Percentiles rank a stretch among this genome's conserved stretches.
Conservation (phyloP, 495 filamentous ascomycete genomes). For the Podospora comata region DNA sequence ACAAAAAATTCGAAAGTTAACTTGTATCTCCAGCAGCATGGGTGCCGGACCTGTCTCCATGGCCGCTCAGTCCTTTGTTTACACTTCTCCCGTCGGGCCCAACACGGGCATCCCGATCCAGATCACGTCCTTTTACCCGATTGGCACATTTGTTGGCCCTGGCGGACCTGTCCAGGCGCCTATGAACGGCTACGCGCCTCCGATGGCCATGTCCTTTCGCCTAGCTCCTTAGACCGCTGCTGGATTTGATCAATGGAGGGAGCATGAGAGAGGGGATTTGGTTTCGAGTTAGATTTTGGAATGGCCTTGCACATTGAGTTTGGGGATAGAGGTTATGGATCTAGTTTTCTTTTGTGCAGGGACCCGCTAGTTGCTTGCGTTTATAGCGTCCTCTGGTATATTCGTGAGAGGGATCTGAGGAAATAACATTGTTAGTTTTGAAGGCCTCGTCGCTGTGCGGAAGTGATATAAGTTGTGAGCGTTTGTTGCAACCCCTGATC, state of each 20-base stretch:
- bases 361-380: background rate
- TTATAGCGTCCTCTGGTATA: background rate
- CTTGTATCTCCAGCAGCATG: background rate
- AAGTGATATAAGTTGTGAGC: background rate
- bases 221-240: background rate
- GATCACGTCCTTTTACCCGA: background rate
- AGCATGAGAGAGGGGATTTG: background rate
- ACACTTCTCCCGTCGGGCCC: background rate
- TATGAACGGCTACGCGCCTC: background rate
- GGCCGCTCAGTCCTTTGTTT: background rate
- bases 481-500: background rate
- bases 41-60: background rate
- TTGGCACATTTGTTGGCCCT: background rate
- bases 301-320: background rate
- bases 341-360: background rate
- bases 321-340: background rate
- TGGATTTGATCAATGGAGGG: background rate
- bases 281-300: background rate
- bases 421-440: background rate
- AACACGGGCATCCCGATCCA: background rate
- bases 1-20: background rate
- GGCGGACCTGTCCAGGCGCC: background rate
- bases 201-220: background rate
- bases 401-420: background rate
- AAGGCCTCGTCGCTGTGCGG: background rate